Evolutionary conservation across 768 basidiomycete species (phyloP), one percentile per base, ranked within the genome.

Genomic region (Zangia roseola): DNA sequence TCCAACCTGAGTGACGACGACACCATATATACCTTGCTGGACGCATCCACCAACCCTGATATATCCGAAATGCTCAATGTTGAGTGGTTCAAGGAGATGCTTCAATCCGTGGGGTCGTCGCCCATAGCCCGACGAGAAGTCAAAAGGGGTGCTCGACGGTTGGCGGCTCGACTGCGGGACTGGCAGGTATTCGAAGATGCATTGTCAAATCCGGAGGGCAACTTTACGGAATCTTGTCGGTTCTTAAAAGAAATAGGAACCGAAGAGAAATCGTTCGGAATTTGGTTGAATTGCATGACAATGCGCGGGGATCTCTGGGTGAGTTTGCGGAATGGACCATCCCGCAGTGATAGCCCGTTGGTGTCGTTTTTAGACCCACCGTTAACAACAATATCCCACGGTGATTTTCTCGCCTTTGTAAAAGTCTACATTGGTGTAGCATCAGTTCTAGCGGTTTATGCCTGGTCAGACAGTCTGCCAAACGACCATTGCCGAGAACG

Each of bases 401-500:
- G 74, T 23, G 81, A 83, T 39, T 86, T 90, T 53, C 64, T 88
- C 16, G 68, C 74, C 1, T 84, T 88, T 52, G 71, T 86, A 10
- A 76, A 84, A 49, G 84, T 84, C 0, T 82, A 79, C 52, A 68
- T 90, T 40, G 89, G 89, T 2, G 74, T 90, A 8, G 74, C 82
- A 3, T 74, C 76, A 43, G 80, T 88, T 13, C 67, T 91, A 13
- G 82, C 82, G 2, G 84, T 86, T 28, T 84, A 84, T 59, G 84
- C 86, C 4, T 92, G 88, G 85, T 80, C 88, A 12, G 89, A 91
- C 57, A 88, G 86, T 62, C 69, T 88, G 17, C 84, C 83, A 1
- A 78, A 83, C 46, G 76, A 80, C 48, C 67, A 68, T 12, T 86
- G 84, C 58, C 77, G 85, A 10, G 83, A 87, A 57, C 77, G 83